Evolutionary conservation across 495 filamentous ascomycete species (phyloP), one percentile per base, ranked within the genome.

Genomic region (Pseudoneurospora amorphoporcata): DNA sequence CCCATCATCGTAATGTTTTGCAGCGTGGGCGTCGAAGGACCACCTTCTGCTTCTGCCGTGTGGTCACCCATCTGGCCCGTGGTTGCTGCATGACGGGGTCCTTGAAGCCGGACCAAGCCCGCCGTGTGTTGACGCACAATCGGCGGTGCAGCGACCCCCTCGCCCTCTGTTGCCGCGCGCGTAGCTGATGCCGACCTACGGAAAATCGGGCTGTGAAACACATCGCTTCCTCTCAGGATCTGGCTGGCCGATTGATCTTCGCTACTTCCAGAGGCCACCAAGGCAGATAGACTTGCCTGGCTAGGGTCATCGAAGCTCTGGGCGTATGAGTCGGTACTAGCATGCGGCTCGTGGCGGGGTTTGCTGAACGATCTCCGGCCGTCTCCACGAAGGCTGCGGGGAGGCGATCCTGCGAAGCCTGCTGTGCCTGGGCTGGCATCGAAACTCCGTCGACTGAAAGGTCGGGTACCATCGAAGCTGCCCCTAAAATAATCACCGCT

Each of bases 241-340:
- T 96, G 92, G 80, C 95, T 98, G 10, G 92, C 94, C 45, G 95
- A 95, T 53, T 88, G 92, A 45, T 94, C 92, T 53, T 93, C 91
- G 77, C 89, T 89, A 77, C 89, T 89, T 4, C 90, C 91, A n/a
- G 92, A 89, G 12, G 89, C 83, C 17, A 90, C 83, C 14, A 88
- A 84, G 16, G 90, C 91, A 19, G 92, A 93, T 45, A 90, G 87
- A 32, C 84, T 84, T 3, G 84, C 80, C 70, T 79, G 77, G 76
- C 80, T 78, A 53, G 88, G 91, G 8, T 90, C 90, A 45, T 91
- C 92, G 10, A 92, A 78, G 17, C 92, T 94, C 75, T 91, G 90
- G 1, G 90, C 88, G 69, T 90, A 91, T 3, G 93, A 97, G 74
- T 93, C 92, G 17, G 88, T 90, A n/a, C 90, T 90, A 68, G 86